A percentile compares a stretch with the other conserved stretches of the same genome.
Evolutionary conservation across 148 eudicot species (phyloP).

Genomic region (Silene latifolia): DNA sequence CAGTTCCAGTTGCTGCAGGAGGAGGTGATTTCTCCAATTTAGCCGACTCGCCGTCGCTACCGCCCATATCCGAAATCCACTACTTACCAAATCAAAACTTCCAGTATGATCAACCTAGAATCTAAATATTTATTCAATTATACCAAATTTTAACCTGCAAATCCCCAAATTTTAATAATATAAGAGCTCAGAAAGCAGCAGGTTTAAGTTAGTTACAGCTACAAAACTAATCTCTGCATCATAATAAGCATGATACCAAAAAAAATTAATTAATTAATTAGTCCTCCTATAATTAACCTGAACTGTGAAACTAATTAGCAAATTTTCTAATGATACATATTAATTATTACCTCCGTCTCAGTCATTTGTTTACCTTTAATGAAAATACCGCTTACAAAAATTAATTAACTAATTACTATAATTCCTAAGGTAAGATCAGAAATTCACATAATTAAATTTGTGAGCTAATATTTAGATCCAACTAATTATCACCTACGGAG

Average conservation of each 20-base stretch:
- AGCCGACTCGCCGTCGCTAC: slow-evolving; percentile 42
- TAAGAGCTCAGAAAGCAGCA: slow-evolving; percentile 4
- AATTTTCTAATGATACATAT: too few species aligned
- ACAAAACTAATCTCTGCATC: slow-evolving; percentile 7
- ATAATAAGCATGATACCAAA: neutral
- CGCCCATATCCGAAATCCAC: slow-evolving; percentile 42
- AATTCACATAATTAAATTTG: too few species aligned
- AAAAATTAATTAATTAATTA: too few species aligned
- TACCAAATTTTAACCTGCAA: slow-evolving; percentile 16
- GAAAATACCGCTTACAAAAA: neutral
- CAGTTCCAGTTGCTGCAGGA: slow-evolving; percentile 57
- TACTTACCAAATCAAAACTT: slow-evolving; percentile 13
- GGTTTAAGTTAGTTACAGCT: slow-evolving; percentile 9
- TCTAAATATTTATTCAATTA: slow-evolving; percentile 12
- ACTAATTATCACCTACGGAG: too few species aligned
- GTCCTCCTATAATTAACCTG: too few species aligned
- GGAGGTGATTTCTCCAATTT: slow-evolving; percentile 63
- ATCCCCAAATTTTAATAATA: neutral
- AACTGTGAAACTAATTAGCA: too few species aligned
- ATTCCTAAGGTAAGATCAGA: too few species aligned
- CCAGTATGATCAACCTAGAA: slow-evolving; percentile 14
- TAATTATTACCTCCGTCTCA: too few species aligned
- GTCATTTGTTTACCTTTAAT: neutral
- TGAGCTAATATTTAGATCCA: too few species aligned
- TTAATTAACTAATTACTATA: too few species aligned